Conservation (phyloP, 129 eudicot genomes). For the Logfia minima region DNA sequence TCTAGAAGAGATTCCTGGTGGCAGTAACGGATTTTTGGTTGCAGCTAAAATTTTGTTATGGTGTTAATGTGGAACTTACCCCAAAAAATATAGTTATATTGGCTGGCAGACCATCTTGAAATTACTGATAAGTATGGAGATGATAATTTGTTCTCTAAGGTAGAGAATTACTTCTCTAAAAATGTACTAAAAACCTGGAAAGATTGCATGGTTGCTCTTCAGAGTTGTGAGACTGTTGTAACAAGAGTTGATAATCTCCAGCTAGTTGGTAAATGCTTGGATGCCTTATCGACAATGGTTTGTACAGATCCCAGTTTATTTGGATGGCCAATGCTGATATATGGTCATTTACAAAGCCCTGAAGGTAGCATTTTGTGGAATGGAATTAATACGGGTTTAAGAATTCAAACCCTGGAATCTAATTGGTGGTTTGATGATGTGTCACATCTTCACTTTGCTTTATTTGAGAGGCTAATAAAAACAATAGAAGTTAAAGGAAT, state of each 20-base stretch:
- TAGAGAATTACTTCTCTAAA: conserved; percentile 66
- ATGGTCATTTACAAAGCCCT: conserved; percentile 88
- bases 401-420: conserved; percentile 60
- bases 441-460: conserved; percentile 52
- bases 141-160: conserved; percentile 56
- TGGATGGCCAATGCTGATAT: conserved; percentile 97
- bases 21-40: conserved; percentile 47
- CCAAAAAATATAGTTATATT: conserved; percentile 65
- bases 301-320: conserved; percentile 75
- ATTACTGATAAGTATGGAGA: conserved; percentile 76
- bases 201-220: conserved; percentile 74
- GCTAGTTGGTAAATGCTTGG: conserved; percentile 55
- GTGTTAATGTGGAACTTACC: conserved; percentile 57
- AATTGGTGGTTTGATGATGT: conserved; percentile 95
- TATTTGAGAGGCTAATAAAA: conserved; percentile 62
- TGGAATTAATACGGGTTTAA: conserved; percentile 89
- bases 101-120: conserved; percentile 74
- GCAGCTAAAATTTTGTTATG: conserved; percentile 68
- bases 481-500: conserved; percentile 73
- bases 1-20: conserved; percentile 70
- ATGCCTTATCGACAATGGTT: conserved; percentile 65
- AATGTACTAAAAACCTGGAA: conserved; percentile 65
- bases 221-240: conserved; percentile 49
- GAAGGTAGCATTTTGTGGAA: conserved; percentile 97
- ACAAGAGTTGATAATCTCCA: conserved; percentile 57